Evolutionary conservation across 345 rosid species (phyloP), one percentile per base, ranked within the genome.

Genomic region (Corchorus olitorius): DNA sequence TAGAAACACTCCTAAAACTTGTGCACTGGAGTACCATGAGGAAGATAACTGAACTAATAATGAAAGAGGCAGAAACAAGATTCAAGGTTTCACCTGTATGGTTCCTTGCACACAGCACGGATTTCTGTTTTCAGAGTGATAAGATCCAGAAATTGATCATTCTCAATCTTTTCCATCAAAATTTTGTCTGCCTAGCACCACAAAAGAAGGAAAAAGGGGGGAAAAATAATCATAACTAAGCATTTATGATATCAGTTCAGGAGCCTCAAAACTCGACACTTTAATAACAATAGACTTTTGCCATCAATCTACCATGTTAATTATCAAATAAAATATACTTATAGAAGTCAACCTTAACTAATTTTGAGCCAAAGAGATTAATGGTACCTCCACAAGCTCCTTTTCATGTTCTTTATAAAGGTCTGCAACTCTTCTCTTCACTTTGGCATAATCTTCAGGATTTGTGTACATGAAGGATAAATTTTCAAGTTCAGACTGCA

Each of bases 401-500:
- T 89, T 89, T 82, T 93, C 97, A 76, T 96, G 94, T 75, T 93
- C 92, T 76, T 91, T 93, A 65, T 87, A 88, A 45, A 96, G 97
- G 76, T 92, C 97, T 17, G 97, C 87, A 61, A 93, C 89, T 84
- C 94, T 89, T 83, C 90, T 85, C 83, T 87, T 92, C 86, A 89
- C 87, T 81, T 89, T 88, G 37, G 89, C 91, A 83, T 88, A 96
- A 83, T 96, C 94, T 82, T 92, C 99, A n/a, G 98, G 86, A 76
- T 86, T 93, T 72, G 92, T 89, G 80, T 96, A 93, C 98, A 96
- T 92, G 85, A 96, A 96, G 78, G 98, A 89, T 15, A 96, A 82
- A 65, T 96, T 92, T 84, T 96, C 99, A 85, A 96, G 94, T 87
- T 96, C 99, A 68, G 97, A 86, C 99, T 96, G 92, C 89, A 90